Percentiles rank a stretch among this genome's conserved stretches.
These are phyloP conservation scores for Hippophae gyantsensis DNA, from an alignment of 306 rosid genomes.

Conservation along the genomic window DNA sequence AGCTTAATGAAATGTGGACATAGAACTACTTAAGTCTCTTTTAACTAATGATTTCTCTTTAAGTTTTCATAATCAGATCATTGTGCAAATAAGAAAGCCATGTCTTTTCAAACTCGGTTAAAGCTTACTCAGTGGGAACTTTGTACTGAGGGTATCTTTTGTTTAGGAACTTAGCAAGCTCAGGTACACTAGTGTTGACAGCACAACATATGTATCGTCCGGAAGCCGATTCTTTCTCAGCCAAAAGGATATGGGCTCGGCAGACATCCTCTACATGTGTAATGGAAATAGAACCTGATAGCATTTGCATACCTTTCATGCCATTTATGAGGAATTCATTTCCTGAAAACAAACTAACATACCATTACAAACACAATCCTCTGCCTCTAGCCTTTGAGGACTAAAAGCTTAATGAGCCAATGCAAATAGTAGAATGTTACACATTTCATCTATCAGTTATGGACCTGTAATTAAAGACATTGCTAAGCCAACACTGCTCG, in stretches of 20 bases:
- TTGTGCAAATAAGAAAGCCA: too few species aligned
- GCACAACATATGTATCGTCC: constrained; percentile 64
- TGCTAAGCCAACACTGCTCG: constrained; percentile 44
- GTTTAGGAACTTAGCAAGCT: constrained; percentile 62
- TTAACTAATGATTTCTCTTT: too few species aligned
- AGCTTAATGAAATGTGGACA: not conserved
- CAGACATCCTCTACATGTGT: constrained; percentile 70
- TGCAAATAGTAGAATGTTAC: too few species aligned
- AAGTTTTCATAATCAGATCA: too few species aligned
- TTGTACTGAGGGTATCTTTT: constrained; percentile 49
- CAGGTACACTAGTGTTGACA: constrained; percentile 51
- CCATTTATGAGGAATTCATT: constrained; percentile 48
- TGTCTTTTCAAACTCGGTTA: not conserved
- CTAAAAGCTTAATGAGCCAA: too few species aligned
- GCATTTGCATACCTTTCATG: constrained; percentile 59
- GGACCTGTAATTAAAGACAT: constrained; percentile 52
- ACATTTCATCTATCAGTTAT: not conserved
- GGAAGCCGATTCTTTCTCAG: constrained; percentile 73
- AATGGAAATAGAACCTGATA: constrained; percentile 59
- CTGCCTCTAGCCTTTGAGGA: not conserved
- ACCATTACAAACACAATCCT: not conserved
- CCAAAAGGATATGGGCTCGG: constrained; percentile 62
- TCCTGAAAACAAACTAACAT: constrained; percentile 32
- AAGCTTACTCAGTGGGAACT: constrained; percentile 60
- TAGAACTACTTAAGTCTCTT: not conserved